Base-by-base conservation (phyloP, 2,329 filamentous ascomycete genomes). In the Berkeleyomyces rouxiae region DNA sequence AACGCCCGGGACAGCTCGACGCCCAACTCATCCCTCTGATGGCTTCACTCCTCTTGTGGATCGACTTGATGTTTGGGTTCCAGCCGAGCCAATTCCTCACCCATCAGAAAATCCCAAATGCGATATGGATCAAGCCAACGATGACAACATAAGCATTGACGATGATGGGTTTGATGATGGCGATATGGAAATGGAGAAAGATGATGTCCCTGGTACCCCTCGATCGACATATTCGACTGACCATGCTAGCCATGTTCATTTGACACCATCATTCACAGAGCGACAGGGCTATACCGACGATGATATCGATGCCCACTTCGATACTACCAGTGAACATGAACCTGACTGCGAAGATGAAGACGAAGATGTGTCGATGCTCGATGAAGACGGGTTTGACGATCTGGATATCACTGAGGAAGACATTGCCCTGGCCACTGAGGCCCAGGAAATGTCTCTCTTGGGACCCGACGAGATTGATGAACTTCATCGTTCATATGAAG, bases 41-140 rank as follows among this genome's bases (percentile, higher is more conserved):
- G 82, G 83, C 1, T 85, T 87, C 66, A 86, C 83, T 1, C 82
- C 84, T 33, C 73, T 89, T 44, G 82, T 82, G 3, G 75, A 79
- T 44, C 79, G 85, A 67, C 73, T 88, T 3, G 78, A 75, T 64
- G 76, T 78, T 33, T 89, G 86, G 86, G 78, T 79, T 66, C 77
- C 84, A 1, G 76, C 76, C 33, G 86, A 81, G 66, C 82, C 83
- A 2, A 67, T 59, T n/a, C 16, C n/a, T 69, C 36, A 61, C 23
- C 51, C 37, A 7, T 39, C 63, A 13, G 58, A 42, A n/a, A 31
- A 11, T 5, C 13, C 39, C 6, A n/a, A 49, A 13, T 16, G 11
- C 43, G 11, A 46, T 46, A 2, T 5, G 43, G 11, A 46, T 46
- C 43, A 46, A 3, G 1, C 43, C 16, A n/a, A 51, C 10, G 33